Conservation (phyloP, 192 early-diverging fungal genomes). For the Gigaspora rosea region DNA sequence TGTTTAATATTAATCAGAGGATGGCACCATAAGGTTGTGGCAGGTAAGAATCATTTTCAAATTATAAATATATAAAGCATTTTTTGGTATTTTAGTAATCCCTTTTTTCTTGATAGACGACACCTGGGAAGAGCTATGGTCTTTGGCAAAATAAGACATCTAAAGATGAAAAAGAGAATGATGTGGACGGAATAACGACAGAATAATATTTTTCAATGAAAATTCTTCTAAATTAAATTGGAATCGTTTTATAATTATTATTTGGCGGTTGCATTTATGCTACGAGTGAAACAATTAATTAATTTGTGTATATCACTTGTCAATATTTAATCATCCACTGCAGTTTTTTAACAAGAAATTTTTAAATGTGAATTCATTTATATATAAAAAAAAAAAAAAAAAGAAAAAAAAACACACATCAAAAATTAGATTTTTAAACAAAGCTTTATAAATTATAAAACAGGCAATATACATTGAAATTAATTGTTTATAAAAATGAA, state of each 20-base stretch:
- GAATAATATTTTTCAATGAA: constrained; percentile 2
- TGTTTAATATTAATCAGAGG: constrained; percentile 55
- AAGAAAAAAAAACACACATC: too few relatives aligned
- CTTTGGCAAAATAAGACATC: constrained; percentile 70
- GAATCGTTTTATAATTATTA: background rate
- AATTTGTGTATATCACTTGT: background rate
- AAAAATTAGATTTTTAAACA: too few relatives aligned
- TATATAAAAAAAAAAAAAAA: too few relatives aligned
- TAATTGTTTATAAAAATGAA: too few relatives aligned
- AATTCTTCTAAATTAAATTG: background rate
- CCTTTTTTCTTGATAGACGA: constrained; percentile 42
- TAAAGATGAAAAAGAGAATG: constrained; percentile 40
- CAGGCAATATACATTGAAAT: too few relatives aligned
- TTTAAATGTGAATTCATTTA: too few relatives aligned
- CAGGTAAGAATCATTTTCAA: constrained; percentile 43
- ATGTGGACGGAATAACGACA: constrained; percentile 28
- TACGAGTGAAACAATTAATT: background rate
- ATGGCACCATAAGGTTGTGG: constrained; percentile 91
- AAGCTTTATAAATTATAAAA: too few relatives aligned
- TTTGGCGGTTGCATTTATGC: too few relatives aligned
- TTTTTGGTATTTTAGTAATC: too few relatives aligned
- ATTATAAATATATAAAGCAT: too few relatives aligned
- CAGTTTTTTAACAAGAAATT: too few relatives aligned
- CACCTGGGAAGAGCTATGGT: constrained; percentile 78
- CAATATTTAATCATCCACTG: too few relatives aligned